These are phyloP conservation scores for Fragaria iinumae DNA, from an alignment of 306 rosid genomes.

Conservation along the genomic window DNA sequence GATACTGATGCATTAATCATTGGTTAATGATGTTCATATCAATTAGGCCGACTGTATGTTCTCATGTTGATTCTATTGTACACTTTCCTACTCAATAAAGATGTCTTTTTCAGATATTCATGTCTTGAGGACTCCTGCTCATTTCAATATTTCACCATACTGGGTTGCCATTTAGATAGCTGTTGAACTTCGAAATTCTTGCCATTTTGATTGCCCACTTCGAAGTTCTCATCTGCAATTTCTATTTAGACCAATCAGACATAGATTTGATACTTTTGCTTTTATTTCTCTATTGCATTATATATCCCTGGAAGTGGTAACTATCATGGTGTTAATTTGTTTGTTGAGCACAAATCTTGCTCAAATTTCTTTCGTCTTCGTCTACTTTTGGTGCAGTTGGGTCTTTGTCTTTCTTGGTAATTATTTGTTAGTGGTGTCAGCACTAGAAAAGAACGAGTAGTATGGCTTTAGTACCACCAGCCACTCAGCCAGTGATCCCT, in stretches of 20 bases:
- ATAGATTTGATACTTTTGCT: not conserved
- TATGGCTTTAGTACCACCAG: not conserved
- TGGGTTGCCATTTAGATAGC: not conserved
- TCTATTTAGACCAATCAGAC: not conserved
- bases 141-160: constrained; percentile 2
- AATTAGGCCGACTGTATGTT: constrained; percentile 5
- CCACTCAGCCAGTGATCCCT: constrained; percentile 7
- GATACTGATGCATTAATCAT: not conserved
- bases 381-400: constrained; percentile 13
- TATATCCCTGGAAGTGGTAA: constrained; percentile 9
- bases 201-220: not conserved
- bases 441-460: constrained; percentile 17
- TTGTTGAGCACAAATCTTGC: constrained; percentile 35
- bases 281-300: not conserved
- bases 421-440: constrained; percentile 19
- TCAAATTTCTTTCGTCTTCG: constrained; percentile 14
- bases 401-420: not conserved
- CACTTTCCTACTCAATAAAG: not conserved
- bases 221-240: not conserved
- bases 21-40: not conserved
- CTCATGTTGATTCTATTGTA: not conserved
- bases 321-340: not conserved
- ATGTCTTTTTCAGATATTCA: not conserved
- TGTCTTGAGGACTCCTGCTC: not conserved
- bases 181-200: not conserved